phyloP scores from a whole-genome alignment of 1,139 yeast genomes.

The Zygotorulaspora mrakii region DNA sequence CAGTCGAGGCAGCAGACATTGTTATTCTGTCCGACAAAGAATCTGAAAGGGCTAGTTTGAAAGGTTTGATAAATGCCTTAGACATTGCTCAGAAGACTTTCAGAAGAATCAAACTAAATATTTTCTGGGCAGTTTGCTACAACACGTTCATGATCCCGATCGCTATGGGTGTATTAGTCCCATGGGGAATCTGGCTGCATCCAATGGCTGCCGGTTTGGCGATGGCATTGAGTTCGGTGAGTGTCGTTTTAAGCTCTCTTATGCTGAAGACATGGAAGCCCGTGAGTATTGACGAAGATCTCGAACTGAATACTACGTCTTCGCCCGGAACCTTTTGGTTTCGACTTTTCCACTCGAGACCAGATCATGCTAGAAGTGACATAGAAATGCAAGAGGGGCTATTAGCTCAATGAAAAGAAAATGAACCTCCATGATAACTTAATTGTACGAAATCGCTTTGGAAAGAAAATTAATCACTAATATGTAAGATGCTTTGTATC shows the following conservation, averaged over 20 bases:
- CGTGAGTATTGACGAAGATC: constrained; percentile 32
- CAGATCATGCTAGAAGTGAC: constrained; percentile 7
- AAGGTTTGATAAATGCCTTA: constrained; percentile 69
- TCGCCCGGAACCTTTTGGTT: constrained; percentile 1
- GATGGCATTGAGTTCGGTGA: constrained; percentile 89
- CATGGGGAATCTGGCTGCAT: constrained; percentile 70
- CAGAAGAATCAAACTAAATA: constrained; percentile 70
- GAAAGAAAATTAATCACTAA: too few species aligned
- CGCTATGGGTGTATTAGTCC: constrained; percentile 88
- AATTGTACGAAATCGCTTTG: too few species aligned
- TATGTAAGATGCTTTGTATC: too few species aligned
- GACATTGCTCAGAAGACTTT: constrained; percentile 71
- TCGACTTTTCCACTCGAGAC: constrained; percentile 3
- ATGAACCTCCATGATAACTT: neutral
- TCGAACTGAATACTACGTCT: neutral
- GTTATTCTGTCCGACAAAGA: constrained; percentile 51
- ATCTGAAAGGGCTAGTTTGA: constrained; percentile 41
- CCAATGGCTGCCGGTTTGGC: constrained; percentile 93
- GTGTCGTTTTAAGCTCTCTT: constrained; percentile 81
- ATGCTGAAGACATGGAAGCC: constrained; percentile 61
- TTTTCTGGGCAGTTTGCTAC: constrained; percentile 82
- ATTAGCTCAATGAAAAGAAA: neutral
- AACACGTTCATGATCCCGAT: constrained; percentile 87
- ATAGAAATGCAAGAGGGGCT: constrained; percentile 19
- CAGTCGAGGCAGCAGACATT: constrained; percentile 91